Evolutionary conservation across 805 yeast genomes (phyloP), one percentile per base, ranked within the genome.

Genomic region (Pichia cabralensis): DNA sequence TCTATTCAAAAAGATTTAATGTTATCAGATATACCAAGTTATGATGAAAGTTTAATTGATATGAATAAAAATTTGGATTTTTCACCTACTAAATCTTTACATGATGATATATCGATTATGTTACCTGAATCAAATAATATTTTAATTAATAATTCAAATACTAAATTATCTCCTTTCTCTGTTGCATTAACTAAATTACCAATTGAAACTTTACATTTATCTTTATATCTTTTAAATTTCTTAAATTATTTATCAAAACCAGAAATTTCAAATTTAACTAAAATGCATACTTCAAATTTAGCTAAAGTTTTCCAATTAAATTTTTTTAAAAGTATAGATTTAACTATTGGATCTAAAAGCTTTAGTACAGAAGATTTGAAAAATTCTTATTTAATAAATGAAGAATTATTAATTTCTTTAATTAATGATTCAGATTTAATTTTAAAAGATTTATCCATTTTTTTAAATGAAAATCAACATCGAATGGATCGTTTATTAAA

Each of bases 301-400:
- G 51, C 65, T 7, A 61, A 61, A 35, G 55, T 62, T 34, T 59
- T 62, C 41, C 67, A 62, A 41, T 46, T 59, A 15, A 50, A 56
- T 33, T 50, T 61, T 15, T 62, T 61, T 41, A 56, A 55, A 29
- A 47, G 49, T 28, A 56, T 55, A 32, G 60, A 55, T 34, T 29
- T 52, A 10, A 29, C 37, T 8, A 13, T 38, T 31, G n/a, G 34
- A 36, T 8, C 43, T 40, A 18, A 36, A 42, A 35, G 42, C 41
- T 13, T 36, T 39, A 19, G 45, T 28, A 34, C 34, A 22, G 38
- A 42, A 34, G 35, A 34, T 29, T 26, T 37, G 6, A 37, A 37
- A 29, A 15, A 18, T 15, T 31, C 36, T 11, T 37, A 37, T 17
- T 17, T 25, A 6, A 29, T 24, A 12, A 33, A 37, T 26, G 40